Conservation (phyloP, 192 early-diverging fungal genomes). For the Podila clonocystis region DNA sequence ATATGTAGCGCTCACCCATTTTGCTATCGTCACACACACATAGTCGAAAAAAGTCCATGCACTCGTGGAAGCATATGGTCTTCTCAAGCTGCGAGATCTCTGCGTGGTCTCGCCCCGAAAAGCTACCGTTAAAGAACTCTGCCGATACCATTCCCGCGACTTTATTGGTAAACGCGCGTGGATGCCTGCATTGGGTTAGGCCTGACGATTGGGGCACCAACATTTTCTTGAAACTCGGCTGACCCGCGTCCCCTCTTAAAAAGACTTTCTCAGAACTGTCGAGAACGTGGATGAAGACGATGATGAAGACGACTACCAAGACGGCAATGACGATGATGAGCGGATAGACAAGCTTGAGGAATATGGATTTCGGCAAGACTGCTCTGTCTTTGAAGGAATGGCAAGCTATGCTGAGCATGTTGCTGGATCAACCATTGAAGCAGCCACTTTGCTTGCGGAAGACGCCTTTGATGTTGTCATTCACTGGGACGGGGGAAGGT, state of each 20-base stretch:
- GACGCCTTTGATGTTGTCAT: constrained; percentile 60
- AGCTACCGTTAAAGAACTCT: constrained; percentile 41
- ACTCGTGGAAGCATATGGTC: constrained; percentile 30
- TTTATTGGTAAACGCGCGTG: constrained; percentile 28
- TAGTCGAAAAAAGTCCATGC: constrained; percentile 36
- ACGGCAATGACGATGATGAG: neutral
- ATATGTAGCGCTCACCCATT: too few relatives aligned
- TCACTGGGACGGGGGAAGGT: constrained; percentile 94
- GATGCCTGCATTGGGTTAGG: neutral
- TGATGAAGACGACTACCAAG: neutral
- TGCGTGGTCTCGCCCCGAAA: constrained; percentile 32
- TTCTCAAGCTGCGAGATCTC: constrained; percentile 10
- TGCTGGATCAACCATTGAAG: constrained; percentile 45
- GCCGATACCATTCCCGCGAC: constrained; percentile 43
- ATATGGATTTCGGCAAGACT: constrained; percentile 51
- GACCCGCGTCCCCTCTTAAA: neutral
- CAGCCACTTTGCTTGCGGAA: constrained; percentile 37
- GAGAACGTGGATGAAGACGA: constrained; percentile 5
- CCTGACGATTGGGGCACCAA: neutral
- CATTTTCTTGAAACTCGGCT: neutral
- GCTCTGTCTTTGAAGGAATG: constrained; percentile 47
- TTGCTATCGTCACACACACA: neutral
- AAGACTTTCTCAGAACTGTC: constrained; percentile 25
- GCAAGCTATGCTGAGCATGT: constrained; percentile 40
- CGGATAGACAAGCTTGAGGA: constrained; percentile 39